Percentiles rank a stretch among this genome's conserved stretches.
Evolutionary conservation across 768 basidiomycete genomes (phyloP).

Genomic region (Cystofilobasidium macerans): DNA sequence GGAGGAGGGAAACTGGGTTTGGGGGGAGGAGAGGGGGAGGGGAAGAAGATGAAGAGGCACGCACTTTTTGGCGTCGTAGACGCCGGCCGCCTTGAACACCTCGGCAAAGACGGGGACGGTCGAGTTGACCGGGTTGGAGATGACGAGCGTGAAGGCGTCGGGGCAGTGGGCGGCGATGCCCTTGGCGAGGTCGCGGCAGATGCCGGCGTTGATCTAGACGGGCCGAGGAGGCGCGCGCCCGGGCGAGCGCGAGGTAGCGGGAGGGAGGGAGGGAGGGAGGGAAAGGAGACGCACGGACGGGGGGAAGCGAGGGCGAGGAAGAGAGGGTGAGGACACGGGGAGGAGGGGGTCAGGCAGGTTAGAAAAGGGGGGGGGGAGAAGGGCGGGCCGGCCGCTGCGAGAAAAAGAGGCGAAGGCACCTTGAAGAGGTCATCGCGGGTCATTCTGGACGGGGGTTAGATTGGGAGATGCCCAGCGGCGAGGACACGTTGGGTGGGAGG

Average conservation of each 20-base stretch:
- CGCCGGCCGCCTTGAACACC: conserved; percentile 80
- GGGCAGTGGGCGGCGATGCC: conserved; percentile 77
- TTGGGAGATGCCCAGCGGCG: background rate
- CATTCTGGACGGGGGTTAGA: background rate
- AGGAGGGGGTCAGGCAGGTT: too few relatives aligned
- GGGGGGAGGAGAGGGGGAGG: background rate
- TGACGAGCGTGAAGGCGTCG: conserved; percentile 85
- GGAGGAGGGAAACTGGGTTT: too few relatives aligned
- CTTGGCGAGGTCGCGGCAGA: conserved; percentile 88
- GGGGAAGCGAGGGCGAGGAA: background rate
- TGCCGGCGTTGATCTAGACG: conserved; percentile 25
- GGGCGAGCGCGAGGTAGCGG: background rate
- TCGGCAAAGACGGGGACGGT: conserved; percentile 95
- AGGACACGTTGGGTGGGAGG: too few relatives aligned
- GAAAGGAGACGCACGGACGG: too few relatives aligned
- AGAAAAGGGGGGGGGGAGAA: too few relatives aligned
- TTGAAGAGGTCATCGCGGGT: conserved; percentile 40
- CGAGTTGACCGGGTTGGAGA: conserved; percentile 76
- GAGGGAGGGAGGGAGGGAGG: background rate
- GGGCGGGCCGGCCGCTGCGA: background rate
- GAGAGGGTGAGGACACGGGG: too few relatives aligned
- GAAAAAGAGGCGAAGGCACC: background rate
- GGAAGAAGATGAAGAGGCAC: conserved; percentile 9
- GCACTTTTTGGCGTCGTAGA: conserved; percentile 67
- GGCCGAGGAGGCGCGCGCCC: background rate